Evolutionary conservation across 176 grass and related monocot genomes (phyloP).

Genomic region (Stipa capillata): DNA sequence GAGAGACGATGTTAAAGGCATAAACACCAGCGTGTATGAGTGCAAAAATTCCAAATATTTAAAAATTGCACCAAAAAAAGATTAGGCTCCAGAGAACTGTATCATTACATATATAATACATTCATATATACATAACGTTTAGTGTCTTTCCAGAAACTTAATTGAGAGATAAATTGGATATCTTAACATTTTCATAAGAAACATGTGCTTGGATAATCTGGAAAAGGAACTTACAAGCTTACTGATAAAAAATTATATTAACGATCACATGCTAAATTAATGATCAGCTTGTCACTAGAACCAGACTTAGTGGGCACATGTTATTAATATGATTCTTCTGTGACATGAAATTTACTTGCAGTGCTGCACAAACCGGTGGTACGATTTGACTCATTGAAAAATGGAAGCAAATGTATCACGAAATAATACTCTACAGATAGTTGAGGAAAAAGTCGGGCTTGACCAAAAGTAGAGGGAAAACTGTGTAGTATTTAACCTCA

Average conservation of each 20-base stretch:
- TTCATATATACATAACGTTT: neutral
- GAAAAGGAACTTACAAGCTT: conserved; percentile 2
- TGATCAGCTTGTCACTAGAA: neutral
- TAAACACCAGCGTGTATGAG: neutral
- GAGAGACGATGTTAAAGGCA: neutral
- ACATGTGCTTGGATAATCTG: neutral
- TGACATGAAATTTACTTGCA: conserved; percentile 2
- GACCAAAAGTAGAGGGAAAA: neutral
- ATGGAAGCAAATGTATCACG: neutral
- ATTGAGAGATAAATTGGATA: neutral
- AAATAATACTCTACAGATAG: neutral
- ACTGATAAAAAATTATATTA: neutral
- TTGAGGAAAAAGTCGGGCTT: neutral
- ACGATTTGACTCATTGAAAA: neutral
- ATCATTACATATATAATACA: neutral
- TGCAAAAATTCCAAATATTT: neutral
- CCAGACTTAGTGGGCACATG: neutral
- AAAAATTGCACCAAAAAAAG: neutral
- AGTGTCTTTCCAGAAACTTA: neutral
- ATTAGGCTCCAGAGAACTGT: neutral
- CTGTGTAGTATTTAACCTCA: conserved; percentile 44
- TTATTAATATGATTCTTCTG: neutral
- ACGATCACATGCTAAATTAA: neutral
- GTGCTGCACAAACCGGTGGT: neutral
- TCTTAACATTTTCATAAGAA: neutral